Evolutionary conservation across 495 filamentous ascomycete species (phyloP).

Genomic region (Letharia columbiana): DNA sequence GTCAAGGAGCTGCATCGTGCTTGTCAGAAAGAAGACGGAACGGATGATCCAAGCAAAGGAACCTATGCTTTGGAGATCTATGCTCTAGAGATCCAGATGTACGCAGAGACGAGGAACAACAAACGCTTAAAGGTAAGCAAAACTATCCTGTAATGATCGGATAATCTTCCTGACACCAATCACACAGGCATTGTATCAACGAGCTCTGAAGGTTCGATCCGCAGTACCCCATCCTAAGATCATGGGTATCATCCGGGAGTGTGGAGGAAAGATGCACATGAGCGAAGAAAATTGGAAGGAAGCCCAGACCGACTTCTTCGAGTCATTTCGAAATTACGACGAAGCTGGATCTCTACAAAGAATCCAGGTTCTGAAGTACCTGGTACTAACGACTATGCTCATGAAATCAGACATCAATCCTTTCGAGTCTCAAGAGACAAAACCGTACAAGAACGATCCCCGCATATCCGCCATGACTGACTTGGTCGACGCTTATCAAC

Average conservation of each 20-base stretch:
- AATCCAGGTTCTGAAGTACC: slow-evolving; percentile 95
- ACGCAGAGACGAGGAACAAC: slow-evolving; percentile 92
- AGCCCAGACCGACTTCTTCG: slow-evolving; percentile 95
- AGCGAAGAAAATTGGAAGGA: slow-evolving; percentile 99
- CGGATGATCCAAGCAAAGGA: slow-evolving; percentile 90
- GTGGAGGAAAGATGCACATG: slow-evolving; percentile 99
- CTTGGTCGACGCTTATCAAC: slow-evolving; percentile 91
- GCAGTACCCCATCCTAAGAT: slow-evolving; percentile 97
- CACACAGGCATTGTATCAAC: slow-evolving; percentile 65
- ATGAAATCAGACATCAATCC: slow-evolving; percentile 99
- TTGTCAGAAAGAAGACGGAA: slow-evolving; percentile 81
- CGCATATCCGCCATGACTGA: slow-evolving; percentile 96
- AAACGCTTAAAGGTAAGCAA: slow-evolving; percentile 72
- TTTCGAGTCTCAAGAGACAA: slow-evolving; percentile 98
- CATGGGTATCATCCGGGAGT: slow-evolving; percentile 97
- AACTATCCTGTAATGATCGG: not conserved
- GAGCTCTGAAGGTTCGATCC: slow-evolving; percentile 80
- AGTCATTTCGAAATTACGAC: slow-evolving; percentile 98
- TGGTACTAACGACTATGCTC: slow-evolving; percentile 93
- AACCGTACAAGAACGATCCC: slow-evolving; percentile 92
- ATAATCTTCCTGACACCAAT: not conserved
- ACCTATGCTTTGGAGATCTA: slow-evolving; percentile 95
- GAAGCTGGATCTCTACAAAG: slow-evolving; percentile 92
- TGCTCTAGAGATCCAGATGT: slow-evolving; percentile 97
- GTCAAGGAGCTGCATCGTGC: slow-evolving; percentile 81